Evolutionary conservation across 768 basidiomycete genomes (phyloP), one percentile per base, ranked within the genome.

Genomic region (Boletus insuetus): DNA sequence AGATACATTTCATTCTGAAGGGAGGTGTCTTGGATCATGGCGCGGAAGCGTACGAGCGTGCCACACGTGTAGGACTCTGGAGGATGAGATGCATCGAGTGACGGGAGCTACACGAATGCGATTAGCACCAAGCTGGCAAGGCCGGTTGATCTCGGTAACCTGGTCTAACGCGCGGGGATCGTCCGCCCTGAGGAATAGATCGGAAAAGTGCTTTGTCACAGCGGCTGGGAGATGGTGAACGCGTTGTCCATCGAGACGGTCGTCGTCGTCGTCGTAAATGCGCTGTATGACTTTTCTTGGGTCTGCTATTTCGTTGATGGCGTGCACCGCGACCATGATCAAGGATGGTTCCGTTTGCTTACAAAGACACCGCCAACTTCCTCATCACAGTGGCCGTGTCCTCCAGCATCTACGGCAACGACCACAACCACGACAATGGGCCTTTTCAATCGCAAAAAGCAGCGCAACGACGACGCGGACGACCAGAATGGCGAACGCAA

Each of bases 21-120:
- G 3, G 89, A 89, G 3, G 89, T 91, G 64, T 92, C 91, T 67
- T 94, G 91, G 31, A 92, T 77, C 86, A 92, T 89, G 24, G 80
- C 86, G 32, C 82, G 79, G 68, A 92, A 91, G 19, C 80, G 76
- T 4, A 93, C 87, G 5, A 92, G 77, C 0, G 82, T 71, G n/a
- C 83, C 74, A 55, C 78, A 73, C 11, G 67, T 65, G 61, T 82
- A 78, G 3, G 72, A 71, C 26, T 79, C 74, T 37, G 84, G 83
- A 12, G 85, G 81, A 49, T 70, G 62, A 6, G 64, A 60, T 12
- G 78, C 64, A 65, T 78, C 73, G 34, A 91, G 76, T 8, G 71
- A 59, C 0, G 87, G 84, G 46, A 91, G 86, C 85, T 90, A 49
- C 29, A 42, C 6, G 52, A 8, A 26, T 56, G 54, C 39, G 39